Base-by-base conservation (phyloP, 2,329 filamentous ascomycete species). In the Aureobasidium melanogenum region DNA sequence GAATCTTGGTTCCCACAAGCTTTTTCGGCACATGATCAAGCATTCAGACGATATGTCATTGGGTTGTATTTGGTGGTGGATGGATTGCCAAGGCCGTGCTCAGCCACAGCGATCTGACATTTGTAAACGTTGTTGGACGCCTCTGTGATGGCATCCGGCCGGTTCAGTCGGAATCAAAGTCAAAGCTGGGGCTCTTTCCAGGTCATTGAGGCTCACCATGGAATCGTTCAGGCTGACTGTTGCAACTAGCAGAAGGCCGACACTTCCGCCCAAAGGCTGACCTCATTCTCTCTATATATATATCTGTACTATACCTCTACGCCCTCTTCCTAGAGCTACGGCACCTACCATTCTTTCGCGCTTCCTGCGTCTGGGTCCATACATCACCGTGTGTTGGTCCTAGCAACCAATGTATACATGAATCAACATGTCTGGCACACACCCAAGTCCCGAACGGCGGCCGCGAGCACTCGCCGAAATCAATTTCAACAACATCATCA, bases 401-500 rank as follows among this genome's bases (percentile, higher is more conserved):
- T 47, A 22, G 39, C 52, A 34, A 32, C 54, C 41, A 47, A 58
- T 47, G 54, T 47, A 41, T 22, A 34, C 24, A 38, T 58, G 28
- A 36, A 26, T 0, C 54, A 58, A 9, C 54, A 58, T 58, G 54
- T 36, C 54, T 22, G 30, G 8, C n/a, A 9, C n/a, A 8, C 24
- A 54, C 3, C 50, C 38, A 15, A 39, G 50, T 19, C 34, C 50
- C 36, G 24, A 52, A 54, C 58, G 59, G 10, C 55, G 47, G 8
- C 65, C 64, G n/a, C 67, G 74, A 67, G 75, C 76, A 22, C 71
- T 78, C 61, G 73, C 71, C 60, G 70, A 74, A 34, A 72, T 77
- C 24, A 71, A 74, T 41, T 75, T 75, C 68, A 74, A 76, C 36
- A 70, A 70, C 39, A 68, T 77, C 22, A 63, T 73, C 50, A 70